These are phyloP conservation scores for Salix suchowensis DNA, from an alignment of 345 rosid genomes.

Conservation along the genomic window DNA sequence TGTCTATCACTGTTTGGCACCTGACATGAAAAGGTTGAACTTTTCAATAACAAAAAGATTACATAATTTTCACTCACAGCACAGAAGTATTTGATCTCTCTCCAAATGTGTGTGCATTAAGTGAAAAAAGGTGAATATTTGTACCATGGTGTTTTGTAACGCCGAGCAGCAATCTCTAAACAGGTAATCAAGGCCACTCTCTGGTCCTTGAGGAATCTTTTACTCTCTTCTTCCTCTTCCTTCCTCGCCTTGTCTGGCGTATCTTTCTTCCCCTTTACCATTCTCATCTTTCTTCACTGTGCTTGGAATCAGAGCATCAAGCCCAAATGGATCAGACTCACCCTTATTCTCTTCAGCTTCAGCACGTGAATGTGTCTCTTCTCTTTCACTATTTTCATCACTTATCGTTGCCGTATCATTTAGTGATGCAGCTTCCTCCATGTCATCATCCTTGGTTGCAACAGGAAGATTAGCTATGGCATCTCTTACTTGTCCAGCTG, in stretches of 20 bases:
- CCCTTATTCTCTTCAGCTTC: constrained; percentile 35
- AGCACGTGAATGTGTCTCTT: constrained; percentile 24
- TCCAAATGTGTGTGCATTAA: not conserved
- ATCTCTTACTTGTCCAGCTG: constrained; percentile 63
- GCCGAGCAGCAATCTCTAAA: constrained; percentile 87
- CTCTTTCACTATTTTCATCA: constrained; percentile 25
- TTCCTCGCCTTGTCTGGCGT: constrained; percentile 28
- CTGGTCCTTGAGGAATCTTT: constrained; percentile 61
- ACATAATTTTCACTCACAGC: not conserved
- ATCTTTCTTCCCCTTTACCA: constrained; percentile 52
- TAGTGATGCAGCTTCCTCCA: constrained; percentile 69
- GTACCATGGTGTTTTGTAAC: constrained; percentile 85
- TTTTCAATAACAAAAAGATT: not conserved
- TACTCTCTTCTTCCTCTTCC: constrained; percentile 54
- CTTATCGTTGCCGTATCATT: constrained; percentile 36
- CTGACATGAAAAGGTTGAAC: constrained; percentile 17
- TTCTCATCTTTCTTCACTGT: constrained; percentile 53
- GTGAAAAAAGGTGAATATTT: not conserved
- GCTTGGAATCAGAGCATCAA: constrained; percentile 61
- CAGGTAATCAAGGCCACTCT: constrained; percentile 82
- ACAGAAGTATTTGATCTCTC: not conserved
- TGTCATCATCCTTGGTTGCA: constrained; percentile 68
- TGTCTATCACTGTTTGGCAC: constrained; percentile 59
- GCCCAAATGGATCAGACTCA: constrained; percentile 92
- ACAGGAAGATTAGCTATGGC: constrained; percentile 61